Evolutionary conservation across 2,329 filamentous ascomycete genomes (phyloP), one percentile per base, ranked within the genome.

Genomic region (Diaporthe sp.): DNA sequence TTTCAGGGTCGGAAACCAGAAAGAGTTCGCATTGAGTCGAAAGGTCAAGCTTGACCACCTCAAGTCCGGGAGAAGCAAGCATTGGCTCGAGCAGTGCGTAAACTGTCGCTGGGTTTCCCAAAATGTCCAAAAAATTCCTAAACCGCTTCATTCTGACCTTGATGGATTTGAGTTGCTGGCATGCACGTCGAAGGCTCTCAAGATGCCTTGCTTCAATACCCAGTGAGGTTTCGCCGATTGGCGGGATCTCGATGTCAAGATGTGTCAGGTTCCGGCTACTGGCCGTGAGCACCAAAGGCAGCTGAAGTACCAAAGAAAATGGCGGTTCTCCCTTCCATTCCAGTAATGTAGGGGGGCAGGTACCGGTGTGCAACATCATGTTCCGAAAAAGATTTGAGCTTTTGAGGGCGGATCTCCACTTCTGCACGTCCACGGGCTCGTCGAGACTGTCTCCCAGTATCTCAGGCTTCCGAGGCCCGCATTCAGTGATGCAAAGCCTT

Each of bases 151-250:
- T 30, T 30, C 15, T 30, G 42, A 65, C 8, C 2, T 65, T 5
- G 22, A 65, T 39, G 22, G 39, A 19, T 65, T 25, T 47, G 25
- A 65, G 59, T 1, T 9, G 25, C 39, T 32, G 59, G 19, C n/a
- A 65, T 19, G 59, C 10, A 19, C 22, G 4, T 32, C 25, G 37
- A 17, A 47, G 15, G 2, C n/a, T 7, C 4, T 13, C 25, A 65
- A 65, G 4, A 6, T 32, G 13, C 22, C 32, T 25, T 2, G 59
- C 7, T 13, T 7, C 7, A 32, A 13, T 12, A n/a, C n/a, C 8
- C 39, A 9, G 10, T 0, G 2, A 1, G n/a, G 2, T 2, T 0
- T 3, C 12, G 9, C 4, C 6, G 22, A 17, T 0, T 6, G 53
- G 37, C 42, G 59, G 39, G 4, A 65, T 4, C 1, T 27, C 30